Evolutionary conservation across 768 basidiomycete genomes (phyloP), one percentile per base, ranked within the genome.

Genomic region (Dioszegia hungarica): DNA sequence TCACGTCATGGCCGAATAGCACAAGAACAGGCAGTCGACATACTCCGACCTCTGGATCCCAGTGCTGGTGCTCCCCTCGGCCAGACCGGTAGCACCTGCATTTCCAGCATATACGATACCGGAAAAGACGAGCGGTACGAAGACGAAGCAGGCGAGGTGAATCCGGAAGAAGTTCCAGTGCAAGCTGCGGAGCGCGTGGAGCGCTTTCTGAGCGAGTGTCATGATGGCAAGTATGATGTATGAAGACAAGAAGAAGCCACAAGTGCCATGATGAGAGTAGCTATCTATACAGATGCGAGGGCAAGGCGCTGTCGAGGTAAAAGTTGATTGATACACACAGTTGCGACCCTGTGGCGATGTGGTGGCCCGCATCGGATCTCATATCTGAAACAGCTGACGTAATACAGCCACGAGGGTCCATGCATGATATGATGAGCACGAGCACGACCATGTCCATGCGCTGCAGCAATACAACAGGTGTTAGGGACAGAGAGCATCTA

Each of bases 1-100:
- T 56, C 64, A 72, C 68, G 67, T 65, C 68, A 72, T 72, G 27
- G 67, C 67, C 2, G 67, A 69, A 34, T 60, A 72, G 45, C 65
- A 65, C 14, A 69, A 22, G 38, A 72, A 72, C 31, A 72, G 37
- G n/a, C 54, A 50, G 38, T 72, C 67, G 6, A 72, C 52, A 48
- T 60, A 72, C 5, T 31, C 39, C 17, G 65, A 61, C 34, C 50
- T 54, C 31, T 61, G 59, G 28, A 46, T 41, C 3, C 68, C 68
- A 0, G 41, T 38, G 3, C 38, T 19, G 22, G 55, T 41, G 22
- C 53, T 49, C 19, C 60, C 59, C 11, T 62, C 64, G 22, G 49
- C 49, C 45, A 68, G 65, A 6, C 62, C 65, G 2, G 27, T 19
- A 1, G 67, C 54, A 1, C 38, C 36, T 1, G 63, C 66, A 57